Conservation (phyloP, 2,329 filamentous ascomycete species). For the Dichotomopilus funicola region DNA sequence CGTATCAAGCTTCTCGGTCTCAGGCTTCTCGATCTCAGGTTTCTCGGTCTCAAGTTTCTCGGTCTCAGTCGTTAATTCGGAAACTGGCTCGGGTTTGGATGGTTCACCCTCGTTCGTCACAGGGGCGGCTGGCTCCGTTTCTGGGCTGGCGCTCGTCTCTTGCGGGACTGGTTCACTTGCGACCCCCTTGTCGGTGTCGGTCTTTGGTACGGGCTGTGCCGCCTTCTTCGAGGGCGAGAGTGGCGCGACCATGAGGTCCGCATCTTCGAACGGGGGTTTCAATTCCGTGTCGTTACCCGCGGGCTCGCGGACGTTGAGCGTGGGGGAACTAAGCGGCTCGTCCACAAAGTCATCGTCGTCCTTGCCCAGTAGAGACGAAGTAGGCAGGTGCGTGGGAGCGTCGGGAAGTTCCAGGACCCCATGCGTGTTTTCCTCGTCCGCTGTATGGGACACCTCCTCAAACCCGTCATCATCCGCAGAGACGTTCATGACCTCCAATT, state of each 20-base stretch:
- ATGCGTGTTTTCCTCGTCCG: constrained; percentile 67
- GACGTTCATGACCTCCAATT: constrained; percentile 70
- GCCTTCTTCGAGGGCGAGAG: constrained; percentile 47
- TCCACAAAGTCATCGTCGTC: constrained; percentile 72
- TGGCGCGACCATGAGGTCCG: constrained; percentile 50
- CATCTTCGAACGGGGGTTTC: constrained; percentile 48
- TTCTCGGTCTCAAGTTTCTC: not conserved
- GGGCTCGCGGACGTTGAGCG: constrained; percentile 50
- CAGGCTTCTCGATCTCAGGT: not conserved
- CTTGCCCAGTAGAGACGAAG: constrained; percentile 44
- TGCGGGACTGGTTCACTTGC: not conserved
- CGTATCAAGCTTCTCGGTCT: constrained; percentile 29
- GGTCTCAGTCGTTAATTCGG: not conserved
- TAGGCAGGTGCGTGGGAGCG: constrained; percentile 23
- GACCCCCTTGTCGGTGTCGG: not conserved
- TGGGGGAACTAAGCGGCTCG: constrained; percentile 65
- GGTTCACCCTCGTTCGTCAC: not conserved
- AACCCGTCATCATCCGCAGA: constrained; percentile 81
- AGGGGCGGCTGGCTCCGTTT: not conserved
- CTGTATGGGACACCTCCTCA: constrained; percentile 71
- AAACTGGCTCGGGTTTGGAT: not conserved
- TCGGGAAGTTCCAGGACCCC: constrained; percentile 52
- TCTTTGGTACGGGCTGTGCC: constrained; percentile 5
- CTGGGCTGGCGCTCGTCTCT: not conserved
- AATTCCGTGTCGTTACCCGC: constrained; percentile 40